Conservation (phyloP, 192 early-diverging fungal species). For the Thamnidium elegans region DNA sequence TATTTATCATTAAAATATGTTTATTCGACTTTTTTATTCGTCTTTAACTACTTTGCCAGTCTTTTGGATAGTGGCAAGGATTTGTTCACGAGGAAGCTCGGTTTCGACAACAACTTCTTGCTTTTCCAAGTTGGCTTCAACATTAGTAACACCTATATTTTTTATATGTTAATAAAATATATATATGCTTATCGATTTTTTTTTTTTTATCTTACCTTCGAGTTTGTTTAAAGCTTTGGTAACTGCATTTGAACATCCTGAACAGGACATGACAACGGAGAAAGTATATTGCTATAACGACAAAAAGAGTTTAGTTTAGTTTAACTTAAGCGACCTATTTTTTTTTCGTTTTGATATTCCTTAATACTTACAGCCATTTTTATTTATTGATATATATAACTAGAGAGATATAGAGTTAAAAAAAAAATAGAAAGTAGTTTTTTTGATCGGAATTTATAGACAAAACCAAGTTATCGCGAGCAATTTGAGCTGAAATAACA, state of each 20-base stretch:
- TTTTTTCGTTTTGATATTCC: no score
- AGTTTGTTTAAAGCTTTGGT: slow-evolving; percentile 62
- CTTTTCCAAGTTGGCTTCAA: slow-evolving; percentile 7
- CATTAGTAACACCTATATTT: slow-evolving; percentile 7
- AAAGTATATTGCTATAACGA: slow-evolving; percentile 60
- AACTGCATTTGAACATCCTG: slow-evolving; percentile 75
- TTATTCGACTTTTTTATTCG: no score
- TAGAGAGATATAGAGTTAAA: no score
- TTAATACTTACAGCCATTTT: no score
- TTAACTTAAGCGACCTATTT: no score
- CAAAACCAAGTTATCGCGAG: no score
- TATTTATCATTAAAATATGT: neutral
- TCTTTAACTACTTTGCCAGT: slow-evolving; percentile 22
- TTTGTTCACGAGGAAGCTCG: slow-evolving; percentile 1
- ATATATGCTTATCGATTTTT: neutral
- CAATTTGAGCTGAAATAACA: no score
- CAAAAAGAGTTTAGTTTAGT: no score
- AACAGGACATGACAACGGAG: slow-evolving; percentile 79
- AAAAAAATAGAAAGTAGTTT: no score
- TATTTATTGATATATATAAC: no score
- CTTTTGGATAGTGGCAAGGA: slow-evolving; percentile 15
- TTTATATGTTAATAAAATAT: neutral
- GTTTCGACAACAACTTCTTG: slow-evolving; percentile 7
- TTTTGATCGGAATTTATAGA: no score
- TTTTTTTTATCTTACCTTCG: slow-evolving; percentile 31